Conservation (phyloP, 495 filamentous ascomycete genomes). For the Podospora tetraspora region DNA sequence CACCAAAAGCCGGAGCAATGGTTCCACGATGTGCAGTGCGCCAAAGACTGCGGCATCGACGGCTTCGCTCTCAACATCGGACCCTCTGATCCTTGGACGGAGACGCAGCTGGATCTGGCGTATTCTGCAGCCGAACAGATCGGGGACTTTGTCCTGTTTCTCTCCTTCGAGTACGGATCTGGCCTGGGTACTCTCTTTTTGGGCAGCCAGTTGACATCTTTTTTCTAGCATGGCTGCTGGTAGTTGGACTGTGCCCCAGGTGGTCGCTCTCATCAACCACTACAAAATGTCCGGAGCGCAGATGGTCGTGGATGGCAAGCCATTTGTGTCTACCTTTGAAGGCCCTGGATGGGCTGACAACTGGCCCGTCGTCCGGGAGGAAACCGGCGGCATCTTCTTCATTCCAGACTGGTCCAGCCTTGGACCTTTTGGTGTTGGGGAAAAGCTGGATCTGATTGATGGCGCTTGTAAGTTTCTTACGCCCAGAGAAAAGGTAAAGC, state of each 20-base stretch:
- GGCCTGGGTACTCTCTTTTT: neutral
- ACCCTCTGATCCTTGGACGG: conserved; percentile 45
- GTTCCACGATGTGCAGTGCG: conserved; percentile 54
- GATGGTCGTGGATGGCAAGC: conserved; percentile 49
- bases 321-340: conserved; percentile 71
- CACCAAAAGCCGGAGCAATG: conserved; percentile 47
- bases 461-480: conserved; percentile 47
- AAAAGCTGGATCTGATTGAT: conserved; percentile 47
- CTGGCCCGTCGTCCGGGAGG: conserved; percentile 52
- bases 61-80: conserved; percentile 69
- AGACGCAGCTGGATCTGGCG: conserved; percentile 46
- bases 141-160: conserved; percentile 54
- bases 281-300: conserved; percentile 50
- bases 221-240: conserved; percentile 42
- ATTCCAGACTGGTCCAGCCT: conserved; percentile 61
- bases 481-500: neutral
- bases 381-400: conserved; percentile 50
- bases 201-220: neutral
- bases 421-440: conserved; percentile 45
- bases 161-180: conserved; percentile 57
- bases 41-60: conserved; percentile 60
- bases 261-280: conserved; percentile 52
- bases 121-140: conserved; percentile 51
- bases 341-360: conserved; percentile 52
- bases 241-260: conserved; percentile 50